phyloP scores from a whole-genome alignment of 306 rosid species.

The Prinsepia uniflora region DNA sequence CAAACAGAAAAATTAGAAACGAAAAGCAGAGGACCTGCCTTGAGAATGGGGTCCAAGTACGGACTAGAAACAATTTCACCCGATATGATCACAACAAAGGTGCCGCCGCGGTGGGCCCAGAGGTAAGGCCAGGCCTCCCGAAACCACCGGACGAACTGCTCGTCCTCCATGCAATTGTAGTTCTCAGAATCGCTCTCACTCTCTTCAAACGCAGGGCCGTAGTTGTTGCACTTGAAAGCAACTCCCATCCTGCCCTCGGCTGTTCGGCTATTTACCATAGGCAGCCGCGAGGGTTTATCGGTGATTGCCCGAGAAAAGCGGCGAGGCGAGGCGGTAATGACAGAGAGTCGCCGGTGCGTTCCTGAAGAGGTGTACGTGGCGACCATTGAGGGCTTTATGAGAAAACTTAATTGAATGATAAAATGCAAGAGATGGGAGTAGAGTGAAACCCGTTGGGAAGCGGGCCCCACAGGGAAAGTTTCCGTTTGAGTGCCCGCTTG shows the following conservation, averaged over 20 bases:
- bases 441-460: background rate
- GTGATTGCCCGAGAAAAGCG: constrained; percentile 7
- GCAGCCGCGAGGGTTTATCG: constrained; percentile 7
- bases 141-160: constrained; percentile 80
- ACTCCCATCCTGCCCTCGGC: constrained; percentile 17
- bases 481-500: background rate
- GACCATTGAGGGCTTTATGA: constrained; percentile 37
- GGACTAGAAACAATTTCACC: constrained; percentile 72
- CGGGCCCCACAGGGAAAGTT: background rate
- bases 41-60: constrained; percentile 66
- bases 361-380: constrained; percentile 26
- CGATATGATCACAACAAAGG: constrained; percentile 80
- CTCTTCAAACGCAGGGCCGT: constrained; percentile 20
- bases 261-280: background rate
- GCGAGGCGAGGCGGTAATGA: constrained; percentile 4
- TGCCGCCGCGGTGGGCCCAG: constrained; percentile 79
- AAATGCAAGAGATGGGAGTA: background rate
- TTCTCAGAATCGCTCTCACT: constrained; percentile 38
- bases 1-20: background rate
- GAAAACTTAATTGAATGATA: background rate
- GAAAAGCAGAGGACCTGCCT: constrained; percentile 43
- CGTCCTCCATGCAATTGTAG: constrained; percentile 56
- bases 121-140: constrained; percentile 96
- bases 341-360: constrained; percentile 15
- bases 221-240: constrained; percentile 12